Evolutionary conservation across 2,329 filamentous ascomycete species (phyloP).

Genomic region (Tolypocladium paradoxum): DNA sequence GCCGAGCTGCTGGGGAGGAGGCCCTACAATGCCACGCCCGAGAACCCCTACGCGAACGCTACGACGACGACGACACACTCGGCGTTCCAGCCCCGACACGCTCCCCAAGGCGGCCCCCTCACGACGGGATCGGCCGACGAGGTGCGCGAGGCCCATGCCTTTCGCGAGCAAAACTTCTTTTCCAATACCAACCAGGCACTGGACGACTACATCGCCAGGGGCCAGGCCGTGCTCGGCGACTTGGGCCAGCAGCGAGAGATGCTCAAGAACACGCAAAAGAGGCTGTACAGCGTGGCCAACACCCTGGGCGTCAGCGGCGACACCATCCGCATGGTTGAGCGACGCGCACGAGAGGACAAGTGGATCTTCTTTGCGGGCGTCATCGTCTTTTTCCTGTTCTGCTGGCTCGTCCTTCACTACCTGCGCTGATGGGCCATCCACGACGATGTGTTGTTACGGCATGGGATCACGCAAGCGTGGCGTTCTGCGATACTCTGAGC

Average conservation of each 20-base stretch:
- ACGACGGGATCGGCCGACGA: slow-evolving; percentile 46
- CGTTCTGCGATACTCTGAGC: slow-evolving; percentile 1
- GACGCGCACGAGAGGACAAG: slow-evolving; percentile 87
- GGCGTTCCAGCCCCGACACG: slow-evolving; percentile 31
- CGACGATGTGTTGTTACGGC: background rate
- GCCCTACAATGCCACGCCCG: slow-evolving; percentile 69
- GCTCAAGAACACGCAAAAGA: slow-evolving; percentile 86
- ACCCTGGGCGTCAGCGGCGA: slow-evolving; percentile 89
- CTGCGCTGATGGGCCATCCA: slow-evolving; percentile 36
- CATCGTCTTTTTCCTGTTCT: slow-evolving; percentile 79
- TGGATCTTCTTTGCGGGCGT: slow-evolving; percentile 94
- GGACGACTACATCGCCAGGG: slow-evolving; percentile 88
- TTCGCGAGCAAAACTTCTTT: slow-evolving; percentile 86
- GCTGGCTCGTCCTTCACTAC: slow-evolving; percentile 82
- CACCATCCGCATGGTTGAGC: slow-evolving; percentile 93
- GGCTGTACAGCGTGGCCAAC: slow-evolving; percentile 85
- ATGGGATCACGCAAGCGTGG: slow-evolving; percentile 4
- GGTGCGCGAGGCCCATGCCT: slow-evolving; percentile 66
- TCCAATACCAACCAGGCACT: slow-evolving; percentile 69
- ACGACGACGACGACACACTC: slow-evolving; percentile 18
- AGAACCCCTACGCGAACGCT: slow-evolving; percentile 78
- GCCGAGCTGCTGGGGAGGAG: slow-evolving; percentile 77
- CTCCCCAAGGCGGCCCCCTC: slow-evolving; percentile 20
- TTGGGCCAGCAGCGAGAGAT: slow-evolving; percentile 85
- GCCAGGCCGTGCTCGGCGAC: slow-evolving; percentile 81